phyloP scores from a whole-genome alignment of 2,329 filamentous ascomycete genomes.

The Aspergillus terreus region DNA sequence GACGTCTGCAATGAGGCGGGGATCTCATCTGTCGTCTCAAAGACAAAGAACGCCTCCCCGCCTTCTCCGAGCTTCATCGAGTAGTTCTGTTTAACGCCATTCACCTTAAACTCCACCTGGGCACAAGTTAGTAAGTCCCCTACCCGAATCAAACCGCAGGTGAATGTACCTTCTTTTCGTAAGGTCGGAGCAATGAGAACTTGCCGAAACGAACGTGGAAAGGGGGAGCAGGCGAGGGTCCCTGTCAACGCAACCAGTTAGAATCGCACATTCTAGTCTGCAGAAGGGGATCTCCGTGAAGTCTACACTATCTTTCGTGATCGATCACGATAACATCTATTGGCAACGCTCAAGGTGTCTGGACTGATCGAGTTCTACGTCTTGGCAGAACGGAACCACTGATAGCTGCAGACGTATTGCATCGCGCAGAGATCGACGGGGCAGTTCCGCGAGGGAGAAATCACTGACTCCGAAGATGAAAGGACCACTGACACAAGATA shows the following conservation, averaged over 20 bases:
- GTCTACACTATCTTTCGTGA: constrained; percentile 78
- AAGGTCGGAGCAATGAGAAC: constrained; percentile 90
- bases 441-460: neutral
- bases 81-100: constrained; percentile 85
- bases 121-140: constrained; percentile 10
- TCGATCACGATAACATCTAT: constrained; percentile 99
- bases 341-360: constrained; percentile 91
- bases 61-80: constrained; percentile 98
- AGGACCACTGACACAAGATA: constrained; percentile 9
- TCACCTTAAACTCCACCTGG: constrained; percentile 88
- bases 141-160: neutral
- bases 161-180: constrained; percentile 74
- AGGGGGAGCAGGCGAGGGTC: constrained; percentile 82
- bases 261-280: neutral
- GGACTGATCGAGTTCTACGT: constrained; percentile 99
- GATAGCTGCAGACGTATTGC: constrained; percentile 96
- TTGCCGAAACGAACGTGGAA: constrained; percentile 99
- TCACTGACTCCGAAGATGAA: neutral
- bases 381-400: constrained; percentile 95
- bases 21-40: constrained; percentile 88
- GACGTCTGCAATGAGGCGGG: constrained; percentile 94
- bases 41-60: constrained; percentile 97
- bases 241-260: constrained; percentile 33
- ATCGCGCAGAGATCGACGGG: constrained; percentile 51
- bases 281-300: neutral